Conservation (phyloP, 1,139 yeast genomes). For the Pichia sp. region DNA sequence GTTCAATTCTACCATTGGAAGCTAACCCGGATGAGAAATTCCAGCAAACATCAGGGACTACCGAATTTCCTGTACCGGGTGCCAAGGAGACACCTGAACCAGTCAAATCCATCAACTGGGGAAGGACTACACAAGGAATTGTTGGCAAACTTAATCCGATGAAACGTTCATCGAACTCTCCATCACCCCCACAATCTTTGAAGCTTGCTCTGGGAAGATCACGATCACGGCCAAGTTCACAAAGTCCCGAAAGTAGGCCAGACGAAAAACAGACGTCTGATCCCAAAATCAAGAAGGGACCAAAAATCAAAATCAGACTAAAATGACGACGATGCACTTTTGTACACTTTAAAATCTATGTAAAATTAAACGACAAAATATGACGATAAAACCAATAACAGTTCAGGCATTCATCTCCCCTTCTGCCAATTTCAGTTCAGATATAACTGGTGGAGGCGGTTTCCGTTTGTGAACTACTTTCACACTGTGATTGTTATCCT, state of each 20-base stretch:
- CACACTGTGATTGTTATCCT: too few species aligned
- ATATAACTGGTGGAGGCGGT: slow-evolving; percentile 3
- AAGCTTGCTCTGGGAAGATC: slow-evolving; percentile 2
- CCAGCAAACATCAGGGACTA: too few species aligned
- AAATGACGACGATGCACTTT: slow-evolving; percentile 13
- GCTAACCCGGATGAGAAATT: too few species aligned
- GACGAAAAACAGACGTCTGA: background rate
- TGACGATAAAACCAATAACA: too few species aligned
- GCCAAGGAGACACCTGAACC: too few species aligned
- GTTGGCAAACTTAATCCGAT: slow-evolving; percentile 5
- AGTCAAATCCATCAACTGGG: slow-evolving; percentile 2
- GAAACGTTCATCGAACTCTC: slow-evolving; percentile 1
- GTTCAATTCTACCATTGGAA: too few species aligned
- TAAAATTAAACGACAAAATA: too few species aligned
- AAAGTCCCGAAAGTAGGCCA: slow-evolving; percentile 1
- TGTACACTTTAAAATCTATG: too few species aligned
- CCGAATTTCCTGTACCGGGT: too few species aligned
- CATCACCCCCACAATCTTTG: slow-evolving; percentile 2
- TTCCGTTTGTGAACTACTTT: background rate
- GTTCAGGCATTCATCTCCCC: too few species aligned
- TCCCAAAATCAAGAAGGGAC: slow-evolving; percentile 2
- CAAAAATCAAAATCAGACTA: slow-evolving; percentile 18
- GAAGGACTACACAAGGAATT: slow-evolving; percentile 1
- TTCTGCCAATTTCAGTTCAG: too few species aligned
- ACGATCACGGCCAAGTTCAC: slow-evolving; percentile 1